Conservation (phyloP, 2,329 filamentous ascomycete species). For the Hypoxylon sp. region DNA sequence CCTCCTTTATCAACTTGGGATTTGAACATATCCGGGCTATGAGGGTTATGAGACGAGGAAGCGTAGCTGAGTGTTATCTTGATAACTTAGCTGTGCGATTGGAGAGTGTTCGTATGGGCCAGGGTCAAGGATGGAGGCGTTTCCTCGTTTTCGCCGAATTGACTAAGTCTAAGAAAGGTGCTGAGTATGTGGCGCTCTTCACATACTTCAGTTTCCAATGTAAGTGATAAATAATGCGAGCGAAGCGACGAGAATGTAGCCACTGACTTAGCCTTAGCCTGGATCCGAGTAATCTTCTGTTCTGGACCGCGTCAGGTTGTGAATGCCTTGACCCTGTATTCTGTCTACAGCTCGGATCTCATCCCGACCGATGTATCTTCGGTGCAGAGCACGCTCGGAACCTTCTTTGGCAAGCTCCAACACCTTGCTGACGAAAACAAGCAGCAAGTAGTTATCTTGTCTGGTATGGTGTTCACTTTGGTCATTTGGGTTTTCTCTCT, state of each 20-base stretch:
- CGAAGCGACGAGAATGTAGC: background rate
- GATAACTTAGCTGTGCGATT: conserved; percentile 88
- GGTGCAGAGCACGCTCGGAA: conserved; percentile 75
- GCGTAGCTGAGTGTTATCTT: conserved; percentile 91
- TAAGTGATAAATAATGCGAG: conserved; percentile 56
- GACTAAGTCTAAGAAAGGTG: conserved; percentile 91
- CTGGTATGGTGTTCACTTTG: conserved; percentile 92
- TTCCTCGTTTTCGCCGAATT: conserved; percentile 94
- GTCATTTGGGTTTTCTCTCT: conserved; percentile 89
- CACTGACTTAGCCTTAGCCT: conserved; percentile 67
- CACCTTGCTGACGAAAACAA: conserved; percentile 79
- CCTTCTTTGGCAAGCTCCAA: conserved; percentile 88
- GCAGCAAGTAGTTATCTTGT: conserved; percentile 85
- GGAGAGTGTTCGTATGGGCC: conserved; percentile 83
- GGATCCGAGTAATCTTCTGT: conserved; percentile 89
- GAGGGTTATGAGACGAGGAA: conserved; percentile 85
- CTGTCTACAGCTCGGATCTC: conserved; percentile 83
- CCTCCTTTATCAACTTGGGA: conserved; percentile 85
- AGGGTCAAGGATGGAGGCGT: conserved; percentile 84
- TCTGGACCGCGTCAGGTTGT: conserved; percentile 93
- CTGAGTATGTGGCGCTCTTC: conserved; percentile 91
- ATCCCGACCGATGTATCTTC: conserved; percentile 67
- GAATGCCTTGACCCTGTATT: conserved; percentile 90
- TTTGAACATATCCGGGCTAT: conserved; percentile 86
- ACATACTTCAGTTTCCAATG: conserved; percentile 84